Evolutionary conservation across 805 yeast genomes (phyloP), one percentile per base, ranked within the genome.

Genomic region (Wickerhamomyces strasburgensis): DNA sequence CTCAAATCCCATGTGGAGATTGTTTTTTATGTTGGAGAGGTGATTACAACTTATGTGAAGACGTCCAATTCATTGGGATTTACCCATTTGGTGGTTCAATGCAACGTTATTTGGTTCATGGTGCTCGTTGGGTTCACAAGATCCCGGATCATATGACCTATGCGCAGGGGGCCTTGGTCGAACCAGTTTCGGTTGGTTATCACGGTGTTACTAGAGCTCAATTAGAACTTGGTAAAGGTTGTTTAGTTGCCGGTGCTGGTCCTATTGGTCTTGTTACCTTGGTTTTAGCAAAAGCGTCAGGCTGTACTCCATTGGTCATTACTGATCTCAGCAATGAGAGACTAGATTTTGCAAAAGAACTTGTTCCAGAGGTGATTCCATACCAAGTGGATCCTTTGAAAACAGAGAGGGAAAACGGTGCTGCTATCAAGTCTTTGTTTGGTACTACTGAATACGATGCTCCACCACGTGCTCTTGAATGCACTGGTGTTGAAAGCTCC

Each of bases 251-350:
- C 29, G 81, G 81, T 35, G 78, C 78, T 14, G 80, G 80, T 16
- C 80, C 80, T n/a, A 75, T 75, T 46, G 80, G 80, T 13, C 55
- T 74, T 23, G 64, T 70, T 28, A 56, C 73, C 18, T 64, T 75
- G 33, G 44, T 67, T 4, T 52, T 72, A 32, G 76, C 77, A 9
- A 61, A 65, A 24, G 78, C 77, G 11, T 62, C 70, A 2, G 80
- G 80, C 17, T 75, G 76, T 5, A 61, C 69, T 23, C 79, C 79
- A 21, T 44, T 75, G 14, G 68, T 65, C 14, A 70, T 73, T 45
- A 69, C 77, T 5, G 80, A 74, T 51, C 52, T 74, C 29, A 59
- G 65, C 35, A 57, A 55, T 16, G 59, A 60, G 31, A 63, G 79
- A 39, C 58, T 75, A 33, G 62, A 58, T 25, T 66, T 72, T 42